These are phyloP conservation scores for Penicillium sclerotiorum DNA, from an alignment of 2,329 filamentous ascomycete species.

Conservation along the genomic window DNA sequence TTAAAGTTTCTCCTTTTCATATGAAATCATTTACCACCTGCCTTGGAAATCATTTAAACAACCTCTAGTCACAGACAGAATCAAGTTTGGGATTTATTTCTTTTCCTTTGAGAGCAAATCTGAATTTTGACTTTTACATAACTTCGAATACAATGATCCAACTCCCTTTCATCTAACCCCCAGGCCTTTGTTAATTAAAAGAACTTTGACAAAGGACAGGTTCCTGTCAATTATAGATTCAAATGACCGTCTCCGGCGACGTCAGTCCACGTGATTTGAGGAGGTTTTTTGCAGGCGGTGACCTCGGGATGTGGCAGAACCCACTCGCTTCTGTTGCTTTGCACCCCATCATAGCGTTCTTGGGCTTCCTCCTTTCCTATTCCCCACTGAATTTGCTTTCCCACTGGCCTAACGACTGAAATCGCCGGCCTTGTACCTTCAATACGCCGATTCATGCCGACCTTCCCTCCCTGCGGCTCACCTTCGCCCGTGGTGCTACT, in stretches of 20 bases:
- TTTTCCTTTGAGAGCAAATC: no score
- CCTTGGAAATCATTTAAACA: no score
- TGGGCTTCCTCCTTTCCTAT: constrained; percentile 19
- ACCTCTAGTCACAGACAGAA: no score
- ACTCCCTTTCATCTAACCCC: no score
- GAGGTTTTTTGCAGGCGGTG: constrained; percentile 27
- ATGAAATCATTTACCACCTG: no score
- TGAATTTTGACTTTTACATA: no score
- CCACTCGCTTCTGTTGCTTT: constrained; percentile 29
- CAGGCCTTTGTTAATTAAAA: no score
- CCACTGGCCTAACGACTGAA: constrained; percentile 18
- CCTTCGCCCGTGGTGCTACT: constrained; percentile 36
- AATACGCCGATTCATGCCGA: constrained; percentile 34
- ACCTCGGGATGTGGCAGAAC: constrained; percentile 27
- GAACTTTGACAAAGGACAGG: not conserved
- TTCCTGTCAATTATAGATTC: not conserved
- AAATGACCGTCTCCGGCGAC: constrained; percentile 19
- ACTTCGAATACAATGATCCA: no score
- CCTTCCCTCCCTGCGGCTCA: constrained; percentile 28
- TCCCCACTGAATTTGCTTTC: constrained; percentile 15
- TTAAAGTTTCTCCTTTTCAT: no score
- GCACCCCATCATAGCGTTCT: constrained; percentile 28
- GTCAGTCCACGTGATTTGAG: constrained; percentile 26
- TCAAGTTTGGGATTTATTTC: no score
- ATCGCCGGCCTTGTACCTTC: constrained; percentile 12